These are phyloP conservation scores for Pleurotus ostreatus DNA, from an alignment of 768 basidiomycete species.

Conservation along the genomic window DNA sequence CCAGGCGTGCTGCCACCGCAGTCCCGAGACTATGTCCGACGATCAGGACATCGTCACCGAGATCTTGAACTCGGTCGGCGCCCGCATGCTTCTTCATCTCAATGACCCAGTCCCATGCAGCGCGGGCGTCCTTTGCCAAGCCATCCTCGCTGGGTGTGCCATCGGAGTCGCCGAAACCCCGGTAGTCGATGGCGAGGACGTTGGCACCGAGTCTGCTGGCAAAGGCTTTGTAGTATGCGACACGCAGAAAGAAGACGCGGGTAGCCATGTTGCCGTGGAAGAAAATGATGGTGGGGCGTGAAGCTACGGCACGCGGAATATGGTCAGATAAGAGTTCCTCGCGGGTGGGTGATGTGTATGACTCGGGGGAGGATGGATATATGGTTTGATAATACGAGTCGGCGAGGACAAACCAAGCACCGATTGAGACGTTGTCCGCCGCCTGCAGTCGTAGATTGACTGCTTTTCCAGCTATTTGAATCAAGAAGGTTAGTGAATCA, in stretches of 20 bases:
- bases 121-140: slow-evolving; percentile 64
- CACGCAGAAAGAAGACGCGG: slow-evolving; percentile 61
- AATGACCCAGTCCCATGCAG: slow-evolving; percentile 79
- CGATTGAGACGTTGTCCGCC: slow-evolving; percentile 72
- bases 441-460: slow-evolving; percentile 68
- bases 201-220: slow-evolving; percentile 66
- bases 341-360: neutral
- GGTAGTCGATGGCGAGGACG: slow-evolving; percentile 85
- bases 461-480: slow-evolving; percentile 65
- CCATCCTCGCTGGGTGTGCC: slow-evolving; percentile 77
- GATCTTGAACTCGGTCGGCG: slow-evolving; percentile 13
- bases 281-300: slow-evolving; percentile 79
- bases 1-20: slow-evolving; percentile 59
- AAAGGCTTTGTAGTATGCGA: slow-evolving; percentile 65
- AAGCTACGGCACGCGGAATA: slow-evolving; percentile 49
- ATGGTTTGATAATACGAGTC: slow-evolving; percentile 53
- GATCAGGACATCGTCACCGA: slow-evolving; percentile 54
- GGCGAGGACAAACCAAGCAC: slow-evolving; percentile 83
- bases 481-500: neutral
- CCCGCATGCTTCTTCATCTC: slow-evolving; percentile 44
- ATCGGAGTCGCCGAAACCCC: slow-evolving; percentile 86
- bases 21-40: slow-evolving; percentile 91
- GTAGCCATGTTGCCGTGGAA: slow-evolving; percentile 89
- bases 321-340: slow-evolving; percentile 28
- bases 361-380: slow-evolving; percentile 24